These are phyloP conservation scores for Linnemannia elongata DNA, from an alignment of 192 early-diverging fungal genomes.

Conservation along the genomic window DNA sequence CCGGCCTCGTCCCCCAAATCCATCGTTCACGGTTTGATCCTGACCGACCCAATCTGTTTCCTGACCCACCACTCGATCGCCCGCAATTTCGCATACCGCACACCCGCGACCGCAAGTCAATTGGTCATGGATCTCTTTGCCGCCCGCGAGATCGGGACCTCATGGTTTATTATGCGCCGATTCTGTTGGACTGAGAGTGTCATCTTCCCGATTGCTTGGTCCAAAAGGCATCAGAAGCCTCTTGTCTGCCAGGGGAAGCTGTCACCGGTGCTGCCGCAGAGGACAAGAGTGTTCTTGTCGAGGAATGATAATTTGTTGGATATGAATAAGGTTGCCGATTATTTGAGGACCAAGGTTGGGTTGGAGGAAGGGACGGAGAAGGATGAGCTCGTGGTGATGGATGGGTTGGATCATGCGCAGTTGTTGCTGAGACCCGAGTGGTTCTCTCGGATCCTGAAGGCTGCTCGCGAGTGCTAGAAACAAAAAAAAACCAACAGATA, in stretches of 20 bases:
- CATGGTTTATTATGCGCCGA: conserved; percentile 67
- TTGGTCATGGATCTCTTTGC: conserved; percentile 71
- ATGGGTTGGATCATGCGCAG: conserved; percentile 60
- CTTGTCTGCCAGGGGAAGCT: conserved; percentile 16
- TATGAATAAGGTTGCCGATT: conserved; percentile 50
- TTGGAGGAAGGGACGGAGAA: conserved; percentile 22
- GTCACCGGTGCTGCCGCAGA: conserved; percentile 30
- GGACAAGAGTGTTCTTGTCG: conserved; percentile 60
- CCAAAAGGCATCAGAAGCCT: conserved; percentile 7
- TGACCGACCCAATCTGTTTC: conserved; percentile 80
- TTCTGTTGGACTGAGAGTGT: conserved; percentile 65
- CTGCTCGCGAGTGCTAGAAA: conserved; percentile 18
- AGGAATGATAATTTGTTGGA: conserved; percentile 60
- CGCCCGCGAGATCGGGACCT: conserved; percentile 73
- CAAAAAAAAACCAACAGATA: neutral
- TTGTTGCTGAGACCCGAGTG: conserved; percentile 56
- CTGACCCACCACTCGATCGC: conserved; percentile 71
- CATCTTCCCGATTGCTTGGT: conserved; percentile 52
- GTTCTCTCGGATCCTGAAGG: conserved; percentile 31
- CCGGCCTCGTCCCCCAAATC: conserved; percentile 39
- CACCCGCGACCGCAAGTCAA: conserved; percentile 56
- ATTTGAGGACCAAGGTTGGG: conserved; percentile 52
- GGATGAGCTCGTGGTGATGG: conserved; percentile 58
- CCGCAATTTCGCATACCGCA: conserved; percentile 68
- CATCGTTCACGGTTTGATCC: conserved; percentile 62